These are phyloP conservation scores for Neofusicoccum umdonicola DNA, from an alignment of 2,329 filamentous ascomycete genomes.

Conservation along the genomic window DNA sequence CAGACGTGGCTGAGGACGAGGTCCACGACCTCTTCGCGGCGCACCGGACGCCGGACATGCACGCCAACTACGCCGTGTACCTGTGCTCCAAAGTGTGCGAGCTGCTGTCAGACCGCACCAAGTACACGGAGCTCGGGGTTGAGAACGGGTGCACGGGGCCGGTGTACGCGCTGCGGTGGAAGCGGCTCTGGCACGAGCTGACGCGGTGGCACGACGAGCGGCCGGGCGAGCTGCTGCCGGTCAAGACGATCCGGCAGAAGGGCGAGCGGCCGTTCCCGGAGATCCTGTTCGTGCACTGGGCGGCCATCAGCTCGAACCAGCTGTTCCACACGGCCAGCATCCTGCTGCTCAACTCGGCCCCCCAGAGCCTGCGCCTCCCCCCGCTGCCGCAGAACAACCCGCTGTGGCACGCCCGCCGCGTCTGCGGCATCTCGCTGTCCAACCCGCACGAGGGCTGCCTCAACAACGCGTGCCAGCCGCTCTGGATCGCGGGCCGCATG, in stretches of 20 bases:
- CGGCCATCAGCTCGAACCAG: constrained; percentile 58
- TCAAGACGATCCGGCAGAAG: constrained; percentile 40
- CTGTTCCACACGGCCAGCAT: constrained; percentile 58
- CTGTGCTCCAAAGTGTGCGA: constrained; percentile 48
- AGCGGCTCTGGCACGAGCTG: constrained; percentile 50
- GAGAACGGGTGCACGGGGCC: constrained; percentile 44
- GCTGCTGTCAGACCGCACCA: constrained; percentile 50
- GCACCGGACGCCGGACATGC: constrained; percentile 43
- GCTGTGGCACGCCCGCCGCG: constrained; percentile 56
- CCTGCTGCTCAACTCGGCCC: constrained; percentile 47
- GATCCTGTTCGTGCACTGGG: constrained; percentile 54
- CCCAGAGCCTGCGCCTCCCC: constrained; percentile 26
- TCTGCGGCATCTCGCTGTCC: constrained; percentile 56
- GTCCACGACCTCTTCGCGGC: constrained; percentile 36
- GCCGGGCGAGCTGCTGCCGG: constrained; percentile 48
- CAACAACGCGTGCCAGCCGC: constrained; percentile 58
- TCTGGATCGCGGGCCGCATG: constrained; percentile 56
- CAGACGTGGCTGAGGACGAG: constrained; percentile 23
- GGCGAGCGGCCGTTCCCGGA: constrained; percentile 48
- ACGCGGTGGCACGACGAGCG: constrained; percentile 49
- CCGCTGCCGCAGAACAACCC: constrained; percentile 40
- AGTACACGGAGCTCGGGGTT: constrained; percentile 48
- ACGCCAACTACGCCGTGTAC: constrained; percentile 53
- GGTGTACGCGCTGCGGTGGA: constrained; percentile 47
- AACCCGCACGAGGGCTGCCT: constrained; percentile 57